Evolutionary conservation across 768 basidiomycete genomes (phyloP), one percentile per base, ranked within the genome.

Genomic region (Rhodotorula babjevae): DNA sequence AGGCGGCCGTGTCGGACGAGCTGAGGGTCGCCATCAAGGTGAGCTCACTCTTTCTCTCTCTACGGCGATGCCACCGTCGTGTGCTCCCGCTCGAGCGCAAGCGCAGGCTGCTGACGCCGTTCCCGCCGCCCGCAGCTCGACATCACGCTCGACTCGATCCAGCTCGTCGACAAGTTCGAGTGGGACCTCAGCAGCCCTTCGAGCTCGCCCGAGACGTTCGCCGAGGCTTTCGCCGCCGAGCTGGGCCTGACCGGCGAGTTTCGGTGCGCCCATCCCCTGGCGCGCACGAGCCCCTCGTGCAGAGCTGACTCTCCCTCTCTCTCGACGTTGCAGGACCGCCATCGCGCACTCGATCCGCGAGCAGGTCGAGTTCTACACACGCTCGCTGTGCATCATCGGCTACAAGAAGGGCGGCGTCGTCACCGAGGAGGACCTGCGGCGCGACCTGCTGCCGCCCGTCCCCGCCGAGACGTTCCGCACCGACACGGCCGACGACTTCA

Each of bases 311-410:
- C 36, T 36, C 36, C 9, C 9, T 36, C 36, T 36, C 36, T 36
- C 18, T 5, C 9, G 42, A 50, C 63, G 21, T 31, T 68, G n/a
- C 76, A 95, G 93, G 79, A 97, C 94, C 23, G 93, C 93, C 33
- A 91, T 99, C 71, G 89, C 93, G 0, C 95, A 98, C 80, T 89
- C 89, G 31, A 98, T 98, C 77, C 87, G 95, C 44, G 96, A 99
- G 80, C 96, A 99, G 83, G 86, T 93, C 14, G 89, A 93, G 71
- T 87, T 89, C 4, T 93, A 93, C 82, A 89, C 92, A 80, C 92
- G 93, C 79, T 94, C 91, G 0, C 86, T 97, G 27, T 91, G 91
- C 85, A 86, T 95, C 49, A 87, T 93, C 66, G 91, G 93, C 2
- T 91, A 95, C 79, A 87, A 89, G 11, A 90, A 93, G 76, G 91